Evolutionary conservation across 805 yeast species (phyloP), one percentile per base, ranked within the genome.

Genomic region (Wickerhamiella slavikovae): DNA sequence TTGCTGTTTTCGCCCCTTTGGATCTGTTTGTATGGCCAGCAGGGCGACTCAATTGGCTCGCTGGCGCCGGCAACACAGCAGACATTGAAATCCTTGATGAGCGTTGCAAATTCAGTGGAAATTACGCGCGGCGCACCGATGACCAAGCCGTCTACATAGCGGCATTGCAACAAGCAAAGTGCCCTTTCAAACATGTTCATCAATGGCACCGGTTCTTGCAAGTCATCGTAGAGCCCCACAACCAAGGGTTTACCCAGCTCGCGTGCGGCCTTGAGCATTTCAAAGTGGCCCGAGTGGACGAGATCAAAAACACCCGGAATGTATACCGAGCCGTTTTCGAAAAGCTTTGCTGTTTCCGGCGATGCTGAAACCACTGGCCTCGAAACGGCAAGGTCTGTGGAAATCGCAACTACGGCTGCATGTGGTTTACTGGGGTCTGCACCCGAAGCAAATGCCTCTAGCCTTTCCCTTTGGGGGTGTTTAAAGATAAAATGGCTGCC

Each of bases 211-310:
- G 58, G 52, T 29, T 41, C 45, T 48, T 65, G 71, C 36, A 65
- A 69, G 47, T 72, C 89, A 45, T 62, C 67, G 40, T 63, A 67
- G 15, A 79, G 46, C 2, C 92, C 93, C 7, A 73, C 78, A 2
- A 77, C 51, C 1, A 79, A 68, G 2, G 54, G 49, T 3, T 66
- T 62, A 7, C 51, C 48, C 2, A 43, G 48, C 11, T 44, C 45
- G 4, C 42, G 36, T 0, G 68, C 64, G 11, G 56, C 47, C 33
- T 63, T 55, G 36, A 85, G 57, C 7, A 73, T 73, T 39, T 71
- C 74, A 33, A 85, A 78, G 48, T 89, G 95, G 14, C 93, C 95
- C 14, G 93, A 82, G 49, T 80, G 82, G 54, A 89, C 83, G 31
- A 89, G 59, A 50, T 89, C 98, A 55, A 83, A 89, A 1, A 76